Conservation (phyloP, 2,329 filamentous ascomycete genomes). For the Claviceps africana region DNA sequence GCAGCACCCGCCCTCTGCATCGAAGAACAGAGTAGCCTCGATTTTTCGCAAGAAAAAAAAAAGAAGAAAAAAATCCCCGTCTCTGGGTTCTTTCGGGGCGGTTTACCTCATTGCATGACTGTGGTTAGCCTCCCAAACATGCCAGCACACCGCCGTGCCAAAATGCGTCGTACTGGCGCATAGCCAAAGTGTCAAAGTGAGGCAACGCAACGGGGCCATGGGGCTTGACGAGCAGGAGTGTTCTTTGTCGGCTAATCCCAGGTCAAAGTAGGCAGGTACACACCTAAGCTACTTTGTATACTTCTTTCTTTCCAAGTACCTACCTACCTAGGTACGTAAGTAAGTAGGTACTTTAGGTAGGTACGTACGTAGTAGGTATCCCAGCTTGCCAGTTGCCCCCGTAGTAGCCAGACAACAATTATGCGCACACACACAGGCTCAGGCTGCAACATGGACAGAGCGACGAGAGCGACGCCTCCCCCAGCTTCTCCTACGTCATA, state of each 20-base stretch:
- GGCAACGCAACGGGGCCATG: not conserved
- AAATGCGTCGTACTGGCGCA: not conserved
- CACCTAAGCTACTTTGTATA: too few species aligned
- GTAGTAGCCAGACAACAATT: not conserved
- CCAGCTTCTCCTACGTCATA: constrained; percentile 7
- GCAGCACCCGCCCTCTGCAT: too few species aligned
- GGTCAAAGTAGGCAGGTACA: too few species aligned
- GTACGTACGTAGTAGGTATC: too few species aligned
- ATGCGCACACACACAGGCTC: not conserved
- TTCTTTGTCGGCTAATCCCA: not conserved
- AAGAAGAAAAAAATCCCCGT: too few species aligned
- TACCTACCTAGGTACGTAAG: too few species aligned
- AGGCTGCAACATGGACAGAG: not conserved
- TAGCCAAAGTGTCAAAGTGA: not conserved
- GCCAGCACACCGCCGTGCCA: not conserved
- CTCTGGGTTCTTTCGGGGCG: too few species aligned
- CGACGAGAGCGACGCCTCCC: not conserved
- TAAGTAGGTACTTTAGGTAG: not conserved
- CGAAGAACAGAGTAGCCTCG: too few species aligned
- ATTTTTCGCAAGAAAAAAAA: too few species aligned
- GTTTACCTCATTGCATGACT: not conserved
- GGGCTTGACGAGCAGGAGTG: not conserved
- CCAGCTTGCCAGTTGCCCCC: not conserved
- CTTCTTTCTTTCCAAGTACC: too few species aligned
- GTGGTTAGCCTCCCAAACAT: not conserved